phyloP scores from a whole-genome alignment of 345 rosid genomes.

The Pseudoturritis turrita region DNA sequence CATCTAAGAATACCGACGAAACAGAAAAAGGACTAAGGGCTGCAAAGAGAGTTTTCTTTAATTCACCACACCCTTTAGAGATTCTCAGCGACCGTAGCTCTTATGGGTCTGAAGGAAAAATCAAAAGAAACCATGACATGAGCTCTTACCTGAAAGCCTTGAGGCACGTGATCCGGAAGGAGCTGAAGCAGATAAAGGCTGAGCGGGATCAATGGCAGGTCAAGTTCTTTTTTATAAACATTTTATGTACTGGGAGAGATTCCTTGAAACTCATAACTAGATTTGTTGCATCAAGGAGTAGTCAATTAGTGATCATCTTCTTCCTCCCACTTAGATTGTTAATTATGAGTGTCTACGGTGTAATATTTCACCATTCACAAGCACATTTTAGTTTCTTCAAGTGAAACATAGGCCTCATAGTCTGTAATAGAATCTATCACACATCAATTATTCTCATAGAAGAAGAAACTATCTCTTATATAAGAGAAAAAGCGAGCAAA shows the following conservation, averaged over 20 bases:
- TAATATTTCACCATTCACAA: conserved; percentile 32
- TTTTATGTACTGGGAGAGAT: conserved; percentile 55
- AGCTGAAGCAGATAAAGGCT: conserved; percentile 55
- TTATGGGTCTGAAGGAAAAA: conserved; percentile 82
- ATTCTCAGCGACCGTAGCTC: conserved; percentile 79
- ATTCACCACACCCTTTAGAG: conserved; percentile 98
- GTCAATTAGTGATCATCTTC: conserved; percentile 67
- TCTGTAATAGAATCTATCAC: conserved; percentile 2
- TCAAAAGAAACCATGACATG: conserved; percentile 91
- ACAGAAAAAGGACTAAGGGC: conserved; percentile 61
- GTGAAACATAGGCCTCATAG: conserved; percentile 6
- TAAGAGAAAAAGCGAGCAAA: background rate
- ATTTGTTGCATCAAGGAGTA: conserved; percentile 62
- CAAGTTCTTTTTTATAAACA: conserved; percentile 45
- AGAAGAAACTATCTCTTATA: background rate
- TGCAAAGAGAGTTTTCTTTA: conserved; percentile 68
- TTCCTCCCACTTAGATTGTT: conserved; percentile 58
- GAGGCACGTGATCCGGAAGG: conserved; percentile 58
- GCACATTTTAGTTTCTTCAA: conserved; percentile 26
- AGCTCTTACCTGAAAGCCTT: conserved; percentile 71
- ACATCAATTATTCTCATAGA: background rate
- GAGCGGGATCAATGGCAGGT: conserved; percentile 41
- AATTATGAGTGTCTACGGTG: conserved; percentile 40
- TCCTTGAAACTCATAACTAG: conserved; percentile 56
- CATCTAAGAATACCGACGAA: conserved; percentile 35